Evolutionary conservation across 108 stramenopile genomes (phyloP).

Genomic region (Parietichytrium sp.): DNA sequence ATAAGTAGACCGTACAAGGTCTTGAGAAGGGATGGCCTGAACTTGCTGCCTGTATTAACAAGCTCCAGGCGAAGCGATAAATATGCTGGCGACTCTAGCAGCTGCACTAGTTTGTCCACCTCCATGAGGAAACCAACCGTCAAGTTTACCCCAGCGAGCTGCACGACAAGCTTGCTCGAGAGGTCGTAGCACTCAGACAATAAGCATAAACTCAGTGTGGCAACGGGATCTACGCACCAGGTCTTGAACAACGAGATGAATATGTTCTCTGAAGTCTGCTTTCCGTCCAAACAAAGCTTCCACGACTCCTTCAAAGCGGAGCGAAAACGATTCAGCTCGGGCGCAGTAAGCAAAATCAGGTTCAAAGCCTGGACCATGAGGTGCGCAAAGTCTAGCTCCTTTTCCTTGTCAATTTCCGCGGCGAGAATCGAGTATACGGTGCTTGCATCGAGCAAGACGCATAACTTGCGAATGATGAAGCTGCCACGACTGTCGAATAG

Average conservation of each 20-base stretch:
- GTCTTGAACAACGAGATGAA: conserved; percentile 83
- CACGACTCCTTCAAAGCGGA: conserved; percentile 56
- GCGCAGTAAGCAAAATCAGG: conserved; percentile 90
- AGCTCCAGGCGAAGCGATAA: conserved; percentile 90
- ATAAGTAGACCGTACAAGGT: conserved; percentile 89
- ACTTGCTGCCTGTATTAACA: background rate
- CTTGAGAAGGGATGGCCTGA: conserved; percentile 81
- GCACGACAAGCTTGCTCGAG: conserved; percentile 81
- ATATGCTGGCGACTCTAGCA: conserved; percentile 96
- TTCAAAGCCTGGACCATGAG: conserved; percentile 97
- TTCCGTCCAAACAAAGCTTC: background rate
- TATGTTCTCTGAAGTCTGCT: conserved; percentile 42
- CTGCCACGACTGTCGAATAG: conserved; percentile 91
- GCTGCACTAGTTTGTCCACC: conserved; percentile 91
- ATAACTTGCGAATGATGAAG: conserved; percentile 89
- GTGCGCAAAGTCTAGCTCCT: conserved; percentile 59
- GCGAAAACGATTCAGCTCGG: conserved; percentile 84
- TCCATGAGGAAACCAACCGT: conserved; percentile 97
- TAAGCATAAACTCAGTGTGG: conserved; percentile 90
- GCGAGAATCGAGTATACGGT: conserved; percentile 88
- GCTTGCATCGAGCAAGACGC: conserved; percentile 84
- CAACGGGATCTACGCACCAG: conserved; percentile 95
- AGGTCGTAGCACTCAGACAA: conserved; percentile 90
- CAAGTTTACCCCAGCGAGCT: conserved; percentile 82
- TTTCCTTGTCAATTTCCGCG: conserved; percentile 46